Evolutionary conservation across 768 basidiomycete species (phyloP).

Genomic region (Clitopilus hobsonii): DNA sequence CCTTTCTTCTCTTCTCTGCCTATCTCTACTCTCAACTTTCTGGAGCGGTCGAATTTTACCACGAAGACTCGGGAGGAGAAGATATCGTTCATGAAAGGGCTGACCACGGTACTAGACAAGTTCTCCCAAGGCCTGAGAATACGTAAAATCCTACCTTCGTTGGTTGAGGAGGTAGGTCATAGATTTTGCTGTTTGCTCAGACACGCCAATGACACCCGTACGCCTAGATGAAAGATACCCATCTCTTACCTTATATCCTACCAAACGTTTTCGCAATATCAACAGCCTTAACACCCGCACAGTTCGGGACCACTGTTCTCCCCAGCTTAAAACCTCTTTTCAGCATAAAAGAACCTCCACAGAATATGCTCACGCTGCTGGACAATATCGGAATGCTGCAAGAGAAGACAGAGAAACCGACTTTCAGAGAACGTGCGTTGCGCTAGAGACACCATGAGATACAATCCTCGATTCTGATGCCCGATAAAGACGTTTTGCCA

Average conservation of each 20-base stretch:
- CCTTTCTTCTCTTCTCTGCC: conserved; percentile 94
- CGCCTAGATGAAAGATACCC: conserved; percentile 84
- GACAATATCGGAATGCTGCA: conserved; percentile 88
- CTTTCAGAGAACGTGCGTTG: conserved; percentile 83
- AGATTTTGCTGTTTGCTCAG: background rate
- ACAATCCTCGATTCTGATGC: background rate
- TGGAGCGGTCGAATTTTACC: conserved; percentile 93
- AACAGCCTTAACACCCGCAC: conserved; percentile 64
- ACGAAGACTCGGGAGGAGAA: conserved; percentile 94
- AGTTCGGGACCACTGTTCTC: conserved; percentile 79
- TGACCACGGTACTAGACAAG: conserved; percentile 70
- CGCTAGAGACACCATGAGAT: background rate
- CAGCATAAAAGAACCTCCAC: conserved; percentile 87
- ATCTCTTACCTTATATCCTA: conserved; percentile 90
- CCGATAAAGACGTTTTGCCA: conserved; percentile 78
- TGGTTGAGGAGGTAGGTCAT: conserved; percentile 81
- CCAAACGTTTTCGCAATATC: conserved; percentile 95
- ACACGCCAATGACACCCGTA: background rate
- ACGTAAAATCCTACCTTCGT: conserved; percentile 86
- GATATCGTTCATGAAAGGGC: conserved; percentile 91
- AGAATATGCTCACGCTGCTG: conserved; percentile 91
- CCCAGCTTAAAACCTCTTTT: conserved; percentile 91
- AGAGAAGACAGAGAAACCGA: conserved; percentile 79
- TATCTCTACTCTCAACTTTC: conserved; percentile 92
- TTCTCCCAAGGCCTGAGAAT: conserved; percentile 86